Conservation (phyloP, 345 rosid species). For the Stellera chamaejasme region DNA sequence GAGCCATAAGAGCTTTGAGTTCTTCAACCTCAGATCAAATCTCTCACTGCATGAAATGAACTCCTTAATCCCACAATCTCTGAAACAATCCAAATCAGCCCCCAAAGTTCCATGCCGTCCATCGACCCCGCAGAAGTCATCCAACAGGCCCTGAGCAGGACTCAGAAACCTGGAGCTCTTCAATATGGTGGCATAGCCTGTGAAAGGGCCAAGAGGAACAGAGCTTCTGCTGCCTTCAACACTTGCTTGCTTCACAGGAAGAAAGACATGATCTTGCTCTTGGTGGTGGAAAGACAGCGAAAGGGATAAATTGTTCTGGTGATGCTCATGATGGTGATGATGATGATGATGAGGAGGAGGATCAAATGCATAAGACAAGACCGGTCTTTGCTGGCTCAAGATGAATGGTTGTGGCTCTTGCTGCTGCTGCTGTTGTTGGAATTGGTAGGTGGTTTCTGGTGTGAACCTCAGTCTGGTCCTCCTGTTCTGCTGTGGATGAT, state of each 20-base stretch:
- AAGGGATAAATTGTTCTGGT: constrained; percentile 14
- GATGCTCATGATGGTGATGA: neutral
- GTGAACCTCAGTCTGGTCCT: constrained; percentile 26
- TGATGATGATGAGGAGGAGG: too few relatives aligned
- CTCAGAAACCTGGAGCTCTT: constrained; percentile 77
- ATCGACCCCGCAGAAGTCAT: constrained; percentile 39
- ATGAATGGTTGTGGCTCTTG: too few relatives aligned
- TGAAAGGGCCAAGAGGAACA: constrained; percentile 65
- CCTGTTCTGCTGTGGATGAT: constrained; percentile 31
- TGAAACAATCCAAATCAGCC: constrained; percentile 11
- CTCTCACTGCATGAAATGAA: constrained; percentile 15
- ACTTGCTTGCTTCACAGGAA: constrained; percentile 13
- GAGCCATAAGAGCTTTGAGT: constrained; percentile 26
- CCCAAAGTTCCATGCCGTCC: constrained; percentile 1
- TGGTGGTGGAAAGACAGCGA: constrained; percentile 17
- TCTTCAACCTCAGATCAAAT: constrained; percentile 22
- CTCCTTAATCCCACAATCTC: constrained; percentile 16
- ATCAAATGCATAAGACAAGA: neutral
- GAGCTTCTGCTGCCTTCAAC: constrained; percentile 16
- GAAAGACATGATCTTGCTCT: neutral
- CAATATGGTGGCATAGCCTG: constrained; percentile 74
- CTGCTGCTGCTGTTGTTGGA: neutral
- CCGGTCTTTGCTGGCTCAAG: constrained; percentile 1
- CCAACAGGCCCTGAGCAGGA: constrained; percentile 77
- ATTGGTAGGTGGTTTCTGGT: constrained; percentile 9